Evolutionary conservation across 768 basidiomycete genomes (phyloP), one percentile per base, ranked within the genome.

Genomic region (Suillus fuscotomentosus): DNA sequence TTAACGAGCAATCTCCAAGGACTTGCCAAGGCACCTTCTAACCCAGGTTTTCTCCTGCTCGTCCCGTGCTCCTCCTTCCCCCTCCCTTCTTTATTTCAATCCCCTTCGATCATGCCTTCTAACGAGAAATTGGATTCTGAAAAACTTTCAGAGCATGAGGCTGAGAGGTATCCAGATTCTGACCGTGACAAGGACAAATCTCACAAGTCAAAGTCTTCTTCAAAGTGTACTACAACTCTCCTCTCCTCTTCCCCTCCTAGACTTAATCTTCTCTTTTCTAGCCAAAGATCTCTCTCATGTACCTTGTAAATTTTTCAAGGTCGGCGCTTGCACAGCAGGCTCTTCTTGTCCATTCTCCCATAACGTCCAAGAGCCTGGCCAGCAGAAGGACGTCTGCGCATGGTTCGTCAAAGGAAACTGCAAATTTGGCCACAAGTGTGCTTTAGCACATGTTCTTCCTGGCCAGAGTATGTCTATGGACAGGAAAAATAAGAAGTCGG

Each of bases 291-390:
- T 98, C 62, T 93, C 92, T 3, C 95, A 97, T 82, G 97, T 99
- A 15, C 96, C 96, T 2, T 99, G 97, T 82, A 93, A 97, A 80
- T 98, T 98, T 85, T 97, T 88, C 87, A 93, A 91, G 73, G 91
- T 93, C 67, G 94, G 95, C 41, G 90, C 88, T 14, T 99, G 96
- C 77, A 97, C 95, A 5, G 96, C 96, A 11, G 96, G 96, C 41
- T 81, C 92, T 3, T 90, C 92, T 3, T 99, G 97, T 76, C 94
- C 94, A n/a, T 99, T 99, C 84, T 95, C 95, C 36, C 97, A 99
- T 76, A 73, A 76, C 64, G 70, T 82, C 7, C 78, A 84, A 64
- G 92, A 94, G 69, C 88, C 93, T 36, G 90, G 93, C 3, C 85
- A 85, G 53, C 86, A 87, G 66, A 93, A 94, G 74, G 92, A 92